phyloP scores from a whole-genome alignment of 2,329 filamentous ascomycete species.

The Blastomyces percursus region DNA sequence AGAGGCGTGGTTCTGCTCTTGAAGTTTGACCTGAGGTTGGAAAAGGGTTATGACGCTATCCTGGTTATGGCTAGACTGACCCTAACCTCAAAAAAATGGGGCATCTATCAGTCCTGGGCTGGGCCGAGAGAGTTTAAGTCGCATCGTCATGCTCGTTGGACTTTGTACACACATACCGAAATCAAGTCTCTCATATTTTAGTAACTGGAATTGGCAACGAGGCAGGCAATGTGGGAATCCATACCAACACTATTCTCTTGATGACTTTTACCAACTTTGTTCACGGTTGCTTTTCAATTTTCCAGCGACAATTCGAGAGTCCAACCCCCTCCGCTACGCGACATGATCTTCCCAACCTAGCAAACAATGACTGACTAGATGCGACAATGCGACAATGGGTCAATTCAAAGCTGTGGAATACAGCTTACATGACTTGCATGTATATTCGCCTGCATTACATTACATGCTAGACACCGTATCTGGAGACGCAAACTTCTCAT shows the following conservation, averaged over 20 bases:
- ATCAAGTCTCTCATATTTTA: too few relatives aligned
- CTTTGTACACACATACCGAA: too few relatives aligned
- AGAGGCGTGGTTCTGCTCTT: not conserved
- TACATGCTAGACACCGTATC: not conserved
- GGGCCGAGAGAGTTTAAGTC: not conserved
- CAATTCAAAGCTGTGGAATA: not conserved
- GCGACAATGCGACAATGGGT: not conserved
- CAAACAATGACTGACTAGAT: not conserved
- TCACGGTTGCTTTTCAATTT: not conserved
- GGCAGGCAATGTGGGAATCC: not conserved
- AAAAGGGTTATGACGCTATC: not conserved
- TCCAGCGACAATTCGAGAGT: not conserved
- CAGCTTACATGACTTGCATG: not conserved
- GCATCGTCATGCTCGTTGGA: not conserved
- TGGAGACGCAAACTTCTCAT: not conserved
- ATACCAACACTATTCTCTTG: not conserved
- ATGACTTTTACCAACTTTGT: not conserved
- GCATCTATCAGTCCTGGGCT: not conserved
- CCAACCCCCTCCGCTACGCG: not conserved
- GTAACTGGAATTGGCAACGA: too few relatives aligned
- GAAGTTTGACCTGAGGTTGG: not conserved
- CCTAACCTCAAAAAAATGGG: not conserved
- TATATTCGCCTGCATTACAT: not conserved
- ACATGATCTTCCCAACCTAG: not conserved
- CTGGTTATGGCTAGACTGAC: not conserved